phyloP scores from a whole-genome alignment of 208 protist species.

The Trypanosoma congolense region DNA sequence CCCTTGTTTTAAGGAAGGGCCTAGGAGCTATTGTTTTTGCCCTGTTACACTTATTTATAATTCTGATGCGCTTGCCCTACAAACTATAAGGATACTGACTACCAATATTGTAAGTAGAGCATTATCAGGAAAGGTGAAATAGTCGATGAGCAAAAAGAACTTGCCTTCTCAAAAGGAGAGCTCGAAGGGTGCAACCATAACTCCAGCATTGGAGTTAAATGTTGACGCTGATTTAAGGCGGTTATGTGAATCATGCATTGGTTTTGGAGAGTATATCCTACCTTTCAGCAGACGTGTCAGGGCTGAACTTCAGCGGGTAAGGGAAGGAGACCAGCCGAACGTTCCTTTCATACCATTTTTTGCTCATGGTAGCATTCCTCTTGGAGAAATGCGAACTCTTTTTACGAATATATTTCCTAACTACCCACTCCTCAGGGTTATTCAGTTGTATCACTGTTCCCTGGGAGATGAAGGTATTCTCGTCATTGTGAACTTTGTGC shows the following conservation, averaged over 20 bases:
- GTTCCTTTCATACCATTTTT: slow-evolving; percentile 76
- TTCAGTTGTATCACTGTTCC: slow-evolving; percentile 65
- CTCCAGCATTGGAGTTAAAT: slow-evolving; percentile 59
- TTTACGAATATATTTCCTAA: slow-evolving; percentile 49
- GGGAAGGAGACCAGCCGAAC: slow-evolving; percentile 70
- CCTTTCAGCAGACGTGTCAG: slow-evolving; percentile 74
- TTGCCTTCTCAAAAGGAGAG: slow-evolving; percentile 39
- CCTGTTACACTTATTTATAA: no score
- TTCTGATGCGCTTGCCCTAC: no score
- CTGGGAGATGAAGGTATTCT: slow-evolving; percentile 83
- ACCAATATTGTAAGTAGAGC: no score
- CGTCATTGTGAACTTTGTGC: slow-evolving; percentile 67
- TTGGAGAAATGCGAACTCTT: slow-evolving; percentile 38
- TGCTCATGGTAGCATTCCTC: slow-evolving; percentile 42
- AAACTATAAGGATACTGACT: no score
- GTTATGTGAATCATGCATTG: slow-evolving; percentile 46
- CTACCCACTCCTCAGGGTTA: slow-evolving; percentile 72
- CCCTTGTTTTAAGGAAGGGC: no score
- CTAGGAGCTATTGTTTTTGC: no score
- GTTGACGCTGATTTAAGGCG: slow-evolving; percentile 71
- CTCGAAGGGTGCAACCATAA: slow-evolving; percentile 29
- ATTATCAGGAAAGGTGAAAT: no score
- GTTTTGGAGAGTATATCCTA: slow-evolving; percentile 42
- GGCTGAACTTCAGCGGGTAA: slow-evolving; percentile 60
- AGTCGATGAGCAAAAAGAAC: slow-evolving; percentile 21